phyloP scores from a whole-genome alignment of 257 asterid genomes.

The Salvia splendens region DNA sequence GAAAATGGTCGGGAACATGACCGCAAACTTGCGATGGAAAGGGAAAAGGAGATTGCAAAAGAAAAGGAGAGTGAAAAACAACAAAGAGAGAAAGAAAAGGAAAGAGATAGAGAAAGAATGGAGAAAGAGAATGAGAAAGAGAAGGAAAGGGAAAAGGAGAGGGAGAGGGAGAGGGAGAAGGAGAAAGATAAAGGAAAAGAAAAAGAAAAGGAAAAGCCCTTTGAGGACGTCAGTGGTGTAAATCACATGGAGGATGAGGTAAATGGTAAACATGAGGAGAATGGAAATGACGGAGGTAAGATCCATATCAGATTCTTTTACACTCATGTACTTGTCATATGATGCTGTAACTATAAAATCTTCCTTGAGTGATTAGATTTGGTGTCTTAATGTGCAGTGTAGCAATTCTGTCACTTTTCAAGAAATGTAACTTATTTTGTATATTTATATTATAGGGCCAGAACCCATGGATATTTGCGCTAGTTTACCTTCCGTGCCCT shows the following conservation, averaged over 20 bases:
- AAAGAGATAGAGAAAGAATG: constrained; percentile 49
- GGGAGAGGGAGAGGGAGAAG: constrained; percentile 52
- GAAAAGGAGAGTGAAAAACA: constrained; percentile 62
- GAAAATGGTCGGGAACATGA: constrained; percentile 65
- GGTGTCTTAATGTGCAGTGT: constrained; percentile 24
- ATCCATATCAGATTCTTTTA: constrained; percentile 19
- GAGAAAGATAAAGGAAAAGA: constrained; percentile 55
- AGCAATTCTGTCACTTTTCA: constrained; percentile 16
- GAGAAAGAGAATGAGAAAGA: constrained; percentile 59
- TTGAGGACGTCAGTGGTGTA: constrained; percentile 50
- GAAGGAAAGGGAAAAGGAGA: constrained; percentile 46
- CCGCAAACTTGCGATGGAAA: constrained; percentile 46
- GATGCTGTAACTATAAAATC: constrained; percentile 9
- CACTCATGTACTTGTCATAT: constrained; percentile 18
- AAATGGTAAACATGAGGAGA: constrained; percentile 52
- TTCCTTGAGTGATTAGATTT: constrained; percentile 21
- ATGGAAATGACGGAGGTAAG: constrained; percentile 71
- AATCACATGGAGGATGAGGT: constrained; percentile 52
- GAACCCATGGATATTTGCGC: constrained; percentile 91
- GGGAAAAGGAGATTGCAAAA: constrained; percentile 43
- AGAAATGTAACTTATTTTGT: constrained; percentile 30
- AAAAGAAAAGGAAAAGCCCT: constrained; percentile 72
- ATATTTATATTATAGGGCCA: constrained; percentile 52
- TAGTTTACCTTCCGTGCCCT: constrained; percentile 54
- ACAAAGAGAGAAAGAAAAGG: constrained; percentile 64